phyloP scores from a whole-genome alignment of 2,329 filamentous ascomycete species.

The Colletotrichum salicis region DNA sequence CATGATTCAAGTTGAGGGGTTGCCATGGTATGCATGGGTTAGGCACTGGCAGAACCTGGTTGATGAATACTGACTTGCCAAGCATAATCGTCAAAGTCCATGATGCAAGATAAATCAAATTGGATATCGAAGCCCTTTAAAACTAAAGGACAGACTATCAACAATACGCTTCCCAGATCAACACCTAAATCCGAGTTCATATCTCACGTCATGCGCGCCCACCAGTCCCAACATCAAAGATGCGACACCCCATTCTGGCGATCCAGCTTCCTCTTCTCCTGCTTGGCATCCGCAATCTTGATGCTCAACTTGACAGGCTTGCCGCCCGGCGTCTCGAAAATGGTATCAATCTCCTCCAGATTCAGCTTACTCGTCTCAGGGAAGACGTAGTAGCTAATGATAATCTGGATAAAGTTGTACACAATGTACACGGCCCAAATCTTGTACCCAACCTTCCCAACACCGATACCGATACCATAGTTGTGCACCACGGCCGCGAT shows the following conservation, averaged over 20 bases:
- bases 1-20: background rate
- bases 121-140: background rate
- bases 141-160: background rate
- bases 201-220: background rate
- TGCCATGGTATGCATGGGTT: no score
- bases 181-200: background rate
- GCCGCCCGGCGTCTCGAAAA: slow-evolving; percentile 51
- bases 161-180: background rate
- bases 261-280: slow-evolving; percentile 23
- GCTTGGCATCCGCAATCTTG: slow-evolving; percentile 35
- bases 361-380: slow-evolving; percentile 61
- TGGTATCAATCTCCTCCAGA: slow-evolving; percentile 67
- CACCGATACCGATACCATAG: slow-evolving; percentile 59
- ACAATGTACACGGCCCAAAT: slow-evolving; percentile 62
- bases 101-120: background rate
- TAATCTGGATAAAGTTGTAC: slow-evolving; percentile 60
- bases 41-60: no score
- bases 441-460: slow-evolving; percentile 59
- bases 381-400: slow-evolving; percentile 60
- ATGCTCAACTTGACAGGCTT: slow-evolving; percentile 34
- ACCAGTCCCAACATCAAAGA: background rate
- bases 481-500: slow-evolving; percentile 54
- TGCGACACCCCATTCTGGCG: background rate
- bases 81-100: background rate
- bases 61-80: background rate